Evolutionary conservation across 2,329 filamentous ascomycete genomes (phyloP).

Genomic region (Diplodia mutila): DNA sequence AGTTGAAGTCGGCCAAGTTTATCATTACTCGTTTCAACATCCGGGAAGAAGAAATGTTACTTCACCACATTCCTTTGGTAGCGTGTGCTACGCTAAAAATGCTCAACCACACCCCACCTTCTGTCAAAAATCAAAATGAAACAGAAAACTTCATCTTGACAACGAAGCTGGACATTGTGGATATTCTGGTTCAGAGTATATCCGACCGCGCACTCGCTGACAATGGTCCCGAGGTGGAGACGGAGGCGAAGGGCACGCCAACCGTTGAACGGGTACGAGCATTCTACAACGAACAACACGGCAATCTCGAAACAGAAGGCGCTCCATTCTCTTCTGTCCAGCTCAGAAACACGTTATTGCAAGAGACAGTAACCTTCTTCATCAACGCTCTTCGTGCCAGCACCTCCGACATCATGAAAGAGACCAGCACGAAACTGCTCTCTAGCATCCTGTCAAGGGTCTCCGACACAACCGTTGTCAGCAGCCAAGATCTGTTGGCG

Average conservation of each 20-base stretch:
- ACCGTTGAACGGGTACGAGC: conserved; percentile 32
- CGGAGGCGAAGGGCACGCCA: conserved; percentile 1
- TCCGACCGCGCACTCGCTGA: conserved; percentile 40
- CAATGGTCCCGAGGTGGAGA: conserved; percentile 18
- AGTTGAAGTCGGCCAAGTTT: conserved; percentile 77
- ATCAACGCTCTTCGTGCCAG: conserved; percentile 31
- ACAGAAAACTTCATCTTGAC: conserved; percentile 4
- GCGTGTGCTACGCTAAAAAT: conserved; percentile 65
- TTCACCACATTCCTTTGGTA: conserved; percentile 78
- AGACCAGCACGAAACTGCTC: conserved; percentile 40
- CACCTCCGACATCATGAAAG: conserved; percentile 29
- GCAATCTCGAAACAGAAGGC: conserved; percentile 39
- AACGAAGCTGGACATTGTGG: conserved; percentile 40
- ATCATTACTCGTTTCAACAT: conserved; percentile 89
- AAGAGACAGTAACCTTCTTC: conserved; percentile 37
- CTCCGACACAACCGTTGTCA: conserved; percentile 33
- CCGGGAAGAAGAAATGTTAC: conserved; percentile 92
- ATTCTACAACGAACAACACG: conserved; percentile 44
- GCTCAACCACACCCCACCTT: conserved; percentile 39
- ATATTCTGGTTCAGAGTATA: conserved; percentile 42
- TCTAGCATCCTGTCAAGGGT: conserved; percentile 40
- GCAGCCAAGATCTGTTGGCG: conserved; percentile 34
- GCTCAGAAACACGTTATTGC: conserved; percentile 37
- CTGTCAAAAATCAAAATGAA: conserved; percentile 12
- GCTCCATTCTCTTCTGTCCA: conserved; percentile 34